Evolutionary conservation across 768 basidiomycete genomes (phyloP).

Genomic region (Boletus patriciae): DNA sequence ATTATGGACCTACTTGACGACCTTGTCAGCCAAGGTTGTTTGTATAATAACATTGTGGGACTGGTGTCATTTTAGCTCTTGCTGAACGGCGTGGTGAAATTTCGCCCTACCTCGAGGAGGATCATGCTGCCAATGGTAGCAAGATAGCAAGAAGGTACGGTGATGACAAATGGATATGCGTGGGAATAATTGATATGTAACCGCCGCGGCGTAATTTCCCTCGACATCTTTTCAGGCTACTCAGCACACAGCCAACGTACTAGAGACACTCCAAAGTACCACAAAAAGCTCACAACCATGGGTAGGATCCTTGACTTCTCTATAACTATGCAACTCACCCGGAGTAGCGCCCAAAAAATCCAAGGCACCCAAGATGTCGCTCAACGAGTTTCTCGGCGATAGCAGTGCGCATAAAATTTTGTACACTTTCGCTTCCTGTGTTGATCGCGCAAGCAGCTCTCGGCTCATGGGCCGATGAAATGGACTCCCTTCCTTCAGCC

Average conservation of each 20-base stretch:
- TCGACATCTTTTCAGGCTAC: conserved; percentile 19
- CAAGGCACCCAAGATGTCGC: conserved; percentile 88
- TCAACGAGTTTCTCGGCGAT: conserved; percentile 92
- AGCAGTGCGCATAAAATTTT: conserved; percentile 52
- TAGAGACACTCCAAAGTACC: conserved; percentile 12
- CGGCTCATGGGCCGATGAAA: conserved; percentile 99
- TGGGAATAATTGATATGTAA: conserved; percentile 32
- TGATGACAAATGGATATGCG: conserved; percentile 16
- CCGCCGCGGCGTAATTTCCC: conserved; percentile 21
- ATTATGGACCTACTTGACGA: conserved; percentile 61
- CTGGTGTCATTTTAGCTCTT: conserved; percentile 40
- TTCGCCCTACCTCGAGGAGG: conserved; percentile 67
- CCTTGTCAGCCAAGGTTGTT: conserved; percentile 83
- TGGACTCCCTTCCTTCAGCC: conserved; percentile 89
- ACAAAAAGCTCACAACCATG: conserved; percentile 26
- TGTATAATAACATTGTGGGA: conserved; percentile 93
- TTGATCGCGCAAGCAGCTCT: conserved; percentile 49
- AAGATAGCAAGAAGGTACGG: neutral
- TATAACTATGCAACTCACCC: conserved; percentile 6
- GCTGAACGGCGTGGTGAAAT: neutral
- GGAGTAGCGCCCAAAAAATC: conserved; percentile 74
- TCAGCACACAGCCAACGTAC: conserved; percentile 5
- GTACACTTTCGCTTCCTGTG: conserved; percentile 8
- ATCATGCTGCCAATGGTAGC: conserved; percentile 55
- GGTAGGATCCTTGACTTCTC: conserved; percentile 15